Evolutionary conservation across 1,139 yeast species (phyloP), one percentile per base, ranked within the genome.

Genomic region (Blastobotrys illinoisensis): DNA sequence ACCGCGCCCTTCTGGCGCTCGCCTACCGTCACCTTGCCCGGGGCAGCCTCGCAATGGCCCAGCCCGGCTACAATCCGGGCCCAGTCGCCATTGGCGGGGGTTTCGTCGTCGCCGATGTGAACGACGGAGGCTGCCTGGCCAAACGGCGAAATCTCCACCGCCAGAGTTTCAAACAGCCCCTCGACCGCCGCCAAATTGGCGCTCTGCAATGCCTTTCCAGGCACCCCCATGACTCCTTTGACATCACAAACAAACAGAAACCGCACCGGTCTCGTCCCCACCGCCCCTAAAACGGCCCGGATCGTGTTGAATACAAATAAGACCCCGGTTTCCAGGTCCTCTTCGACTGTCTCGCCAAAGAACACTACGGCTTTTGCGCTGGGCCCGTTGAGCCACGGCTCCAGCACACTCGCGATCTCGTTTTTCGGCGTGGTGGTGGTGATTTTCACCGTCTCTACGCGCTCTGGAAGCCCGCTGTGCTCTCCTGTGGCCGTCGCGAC

Each of bases 31-130:
- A 56, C 46, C 64, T 62, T 23, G 66, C 58, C 23, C 68, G 62
- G 52, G 62, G 73, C 36, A 67, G 63, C 55, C 21, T 52, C 55
- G 51, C 69, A 63, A 49, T 67, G 71, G 9, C 64, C 69, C 19
- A 68, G 61, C 52, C 62, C 57, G 54, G 59, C 54, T 3, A 58
- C 47, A 9, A 60, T 48, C 9, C 24, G 49, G 1, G 63, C 61
- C 32, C 26, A 20, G 5, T 20, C 23, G 5, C 14, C 11, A 46
- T 48, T 7, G 14, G 40, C 14, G 5, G 40, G 3, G 4, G 40
- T 21, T 23, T 36, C 23, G 20, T 24, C 16, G 9, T 26, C 21
- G 1, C 59, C 57, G 3, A 54, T 24, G 26, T 58, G 59, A 23
- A 58, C 21, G 20, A 51, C 46, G 9, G 53, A n/a, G 7, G 50